Evolutionary conservation across 2,329 filamentous ascomycete genomes (phyloP), one percentile per base, ranked within the genome.

Genomic region (Sodiomyces alkalinus): DNA sequence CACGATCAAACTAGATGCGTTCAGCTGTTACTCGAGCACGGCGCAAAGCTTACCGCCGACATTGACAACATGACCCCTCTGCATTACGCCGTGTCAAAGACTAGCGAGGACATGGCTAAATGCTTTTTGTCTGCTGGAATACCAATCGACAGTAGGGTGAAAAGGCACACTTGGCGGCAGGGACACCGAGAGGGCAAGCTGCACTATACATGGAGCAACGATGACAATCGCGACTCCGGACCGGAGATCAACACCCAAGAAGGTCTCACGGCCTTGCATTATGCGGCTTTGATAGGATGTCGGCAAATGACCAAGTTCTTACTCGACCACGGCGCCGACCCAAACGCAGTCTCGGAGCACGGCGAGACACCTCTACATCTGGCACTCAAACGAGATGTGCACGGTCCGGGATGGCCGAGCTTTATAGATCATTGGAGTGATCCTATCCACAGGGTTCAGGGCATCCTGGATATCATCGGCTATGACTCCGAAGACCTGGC

Each of bases 11-110:
- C 22, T 13, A 14, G 6, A 23, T 23, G 22, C 22, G n/a, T 13
- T 23, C 22, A 23, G n/a, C 22, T 23, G 12, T 23, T 23, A 14
- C 22, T 23, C 22, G 12, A 23, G n/a, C 22, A 23, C 22, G 22
- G 22, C n/a, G 22, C 22, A 14, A 23, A 11, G n/a, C 22, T 23
- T 23, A 23, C 22, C 2, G 12, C 12, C 12, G 22, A 23, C 12
- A 23, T 23, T 6, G n/a, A 15, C 12, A 23, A 23, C 22, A 23
- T 23, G 22, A 23, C 22, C n/a, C n/a, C 12, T 14, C 6, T 23
- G 3, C 22, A 23, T 14, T 23, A 23, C 22, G 12, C 22, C 13
- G 22, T 23, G 13, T 23, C 6, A 14, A 23, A 3, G 22, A 15
- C 12, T 3, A 15, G 22, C 22, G 22, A 23, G 22, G 22, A 23